Evolutionary conservation across 495 filamentous ascomycete species (phyloP).

Genomic region (Lophiotrema nucula): DNA sequence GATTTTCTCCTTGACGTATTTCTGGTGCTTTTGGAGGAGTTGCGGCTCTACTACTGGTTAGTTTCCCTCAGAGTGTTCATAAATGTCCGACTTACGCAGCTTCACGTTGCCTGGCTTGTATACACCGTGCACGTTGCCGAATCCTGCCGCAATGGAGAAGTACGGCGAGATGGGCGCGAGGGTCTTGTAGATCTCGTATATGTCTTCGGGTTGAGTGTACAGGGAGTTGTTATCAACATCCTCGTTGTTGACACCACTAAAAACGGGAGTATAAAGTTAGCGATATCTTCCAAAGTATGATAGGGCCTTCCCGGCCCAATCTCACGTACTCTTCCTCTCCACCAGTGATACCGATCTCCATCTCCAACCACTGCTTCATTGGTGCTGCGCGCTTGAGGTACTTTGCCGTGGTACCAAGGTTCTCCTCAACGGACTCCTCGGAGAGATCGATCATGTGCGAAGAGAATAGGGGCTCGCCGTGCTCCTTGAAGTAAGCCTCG

Average conservation of each 20-base stretch:
- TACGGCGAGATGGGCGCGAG: slow-evolving; percentile 80
- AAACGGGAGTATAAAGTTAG: no score
- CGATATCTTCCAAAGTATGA: no score
- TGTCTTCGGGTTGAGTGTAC: slow-evolving; percentile 97
- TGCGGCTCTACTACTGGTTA: no score
- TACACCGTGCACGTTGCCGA: slow-evolving; percentile 98
- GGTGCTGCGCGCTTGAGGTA: slow-evolving; percentile 85
- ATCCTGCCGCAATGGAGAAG: slow-evolving; percentile 97
- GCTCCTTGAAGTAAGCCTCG: slow-evolving; percentile 85
- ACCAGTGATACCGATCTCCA: slow-evolving; percentile 95
- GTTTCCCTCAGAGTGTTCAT: no score
- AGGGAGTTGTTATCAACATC: slow-evolving; percentile 91
- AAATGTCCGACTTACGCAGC: no score
- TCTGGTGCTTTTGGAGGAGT: slow-evolving; percentile 91
- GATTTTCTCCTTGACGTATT: slow-evolving; percentile 75
- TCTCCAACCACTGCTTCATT: slow-evolving; percentile 99
- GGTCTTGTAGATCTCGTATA: slow-evolving; percentile 81
- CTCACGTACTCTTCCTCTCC: slow-evolving; percentile 98
- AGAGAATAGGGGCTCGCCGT: slow-evolving; percentile 90
- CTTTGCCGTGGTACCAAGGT: slow-evolving; percentile 82
- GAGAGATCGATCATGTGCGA: slow-evolving; percentile 97
- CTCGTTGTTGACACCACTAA: slow-evolving; percentile 83
- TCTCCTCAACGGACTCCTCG: slow-evolving; percentile 83
- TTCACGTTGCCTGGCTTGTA: slow-evolving; percentile 98
- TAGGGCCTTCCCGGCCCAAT: no score